Percentiles rank a stretch among this genome's conserved stretches.
These are phyloP conservation scores for Exophiala calicioides DNA, from an alignment of 2,329 filamentous ascomycete species.

Conservation along the genomic window DNA sequence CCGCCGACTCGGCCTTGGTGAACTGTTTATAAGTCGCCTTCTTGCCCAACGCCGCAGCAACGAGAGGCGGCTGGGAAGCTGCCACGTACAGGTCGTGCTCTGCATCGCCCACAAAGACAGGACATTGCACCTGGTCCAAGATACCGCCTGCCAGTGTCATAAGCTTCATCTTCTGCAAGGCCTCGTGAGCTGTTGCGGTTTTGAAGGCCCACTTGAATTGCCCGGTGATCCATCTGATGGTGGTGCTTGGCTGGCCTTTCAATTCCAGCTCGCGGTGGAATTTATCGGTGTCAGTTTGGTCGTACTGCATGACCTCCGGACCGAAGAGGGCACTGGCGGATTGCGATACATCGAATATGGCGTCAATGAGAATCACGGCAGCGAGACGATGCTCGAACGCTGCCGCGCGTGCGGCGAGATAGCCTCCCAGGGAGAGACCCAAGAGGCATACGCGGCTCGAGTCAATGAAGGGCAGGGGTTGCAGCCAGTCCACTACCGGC, in stretches of 20 bases:
- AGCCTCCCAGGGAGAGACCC: slow-evolving; percentile 48
- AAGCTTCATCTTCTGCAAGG: slow-evolving; percentile 26
- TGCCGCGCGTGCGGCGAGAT: slow-evolving; percentile 44
- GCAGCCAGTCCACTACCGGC: slow-evolving; percentile 44
- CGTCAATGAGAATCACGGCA: slow-evolving; percentile 45
- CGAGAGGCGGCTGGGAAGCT: slow-evolving; percentile 23
- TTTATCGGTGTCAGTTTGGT: neutral
- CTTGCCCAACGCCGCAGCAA: slow-evolving; percentile 28
- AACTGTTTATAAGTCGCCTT: slow-evolving; percentile 29
- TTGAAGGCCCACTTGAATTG: slow-evolving; percentile 41
- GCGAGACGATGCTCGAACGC: slow-evolving; percentile 47
- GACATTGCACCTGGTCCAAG: slow-evolving; percentile 29
- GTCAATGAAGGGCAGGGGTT: slow-evolving; percentile 36
- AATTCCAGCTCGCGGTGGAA: neutral
- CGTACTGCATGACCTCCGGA: neutral
- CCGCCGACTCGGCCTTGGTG: slow-evolving; percentile 24
- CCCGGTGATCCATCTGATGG: slow-evolving; percentile 36
- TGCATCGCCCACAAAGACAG: slow-evolving; percentile 32
- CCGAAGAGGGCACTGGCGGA: neutral
- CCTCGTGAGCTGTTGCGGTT: slow-evolving; percentile 33
- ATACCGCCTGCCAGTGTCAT: slow-evolving; percentile 26
- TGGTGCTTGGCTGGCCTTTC: slow-evolving; percentile 7
- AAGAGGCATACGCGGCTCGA: slow-evolving; percentile 38
- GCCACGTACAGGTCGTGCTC: slow-evolving; percentile 28
- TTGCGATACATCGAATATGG: slow-evolving; percentile 22